A percentile compares a stretch with the other conserved stretches of the same genome.
Conservation (phyloP, 148 eudicot genomes). For the Suaeda aralocaspica region DNA sequence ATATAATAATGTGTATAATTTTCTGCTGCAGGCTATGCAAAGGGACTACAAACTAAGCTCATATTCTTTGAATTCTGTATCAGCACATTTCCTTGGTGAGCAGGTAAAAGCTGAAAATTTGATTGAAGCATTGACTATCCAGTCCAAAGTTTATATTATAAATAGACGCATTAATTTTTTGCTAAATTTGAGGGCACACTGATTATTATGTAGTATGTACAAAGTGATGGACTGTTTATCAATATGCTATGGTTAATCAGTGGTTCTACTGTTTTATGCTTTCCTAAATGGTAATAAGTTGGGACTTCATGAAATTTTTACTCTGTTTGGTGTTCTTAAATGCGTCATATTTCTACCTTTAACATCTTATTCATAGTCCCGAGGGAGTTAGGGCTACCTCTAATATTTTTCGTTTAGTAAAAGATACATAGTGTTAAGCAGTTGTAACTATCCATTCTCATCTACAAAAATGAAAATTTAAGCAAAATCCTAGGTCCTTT, state of each 20-base stretch:
- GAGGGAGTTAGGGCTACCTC: not conserved
- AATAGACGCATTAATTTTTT: not conserved
- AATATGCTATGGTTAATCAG: not conserved
- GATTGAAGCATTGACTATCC: not conserved
- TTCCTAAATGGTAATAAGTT: not conserved
- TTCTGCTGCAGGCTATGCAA: conserved; percentile 70
- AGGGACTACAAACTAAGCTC: conserved; percentile 96
- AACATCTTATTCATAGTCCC: not conserved
- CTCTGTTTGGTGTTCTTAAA: not conserved
- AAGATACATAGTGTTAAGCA: not conserved
- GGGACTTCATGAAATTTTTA: not conserved
- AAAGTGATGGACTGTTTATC: not conserved
- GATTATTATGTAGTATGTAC: not conserved
- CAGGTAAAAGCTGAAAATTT: conserved; percentile 48
- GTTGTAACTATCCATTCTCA: not conserved
- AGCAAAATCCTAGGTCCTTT: not conserved
- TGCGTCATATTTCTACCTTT: not conserved
- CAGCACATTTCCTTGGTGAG: conserved; percentile 97
- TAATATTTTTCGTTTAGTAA: not conserved
- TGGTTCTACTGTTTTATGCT: not conserved
- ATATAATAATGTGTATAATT: conserved; percentile 2
- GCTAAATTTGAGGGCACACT: not conserved
- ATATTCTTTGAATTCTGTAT: conserved; percentile 92
- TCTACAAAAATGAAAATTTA: not conserved
- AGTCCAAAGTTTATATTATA: not conserved